Percentiles rank a stretch among this genome's conserved stretches.
These are phyloP conservation scores for Rhizoclosmatium sp. DNA, from an alignment of 192 early-diverging fungal genomes.

Conservation along the genomic window DNA sequence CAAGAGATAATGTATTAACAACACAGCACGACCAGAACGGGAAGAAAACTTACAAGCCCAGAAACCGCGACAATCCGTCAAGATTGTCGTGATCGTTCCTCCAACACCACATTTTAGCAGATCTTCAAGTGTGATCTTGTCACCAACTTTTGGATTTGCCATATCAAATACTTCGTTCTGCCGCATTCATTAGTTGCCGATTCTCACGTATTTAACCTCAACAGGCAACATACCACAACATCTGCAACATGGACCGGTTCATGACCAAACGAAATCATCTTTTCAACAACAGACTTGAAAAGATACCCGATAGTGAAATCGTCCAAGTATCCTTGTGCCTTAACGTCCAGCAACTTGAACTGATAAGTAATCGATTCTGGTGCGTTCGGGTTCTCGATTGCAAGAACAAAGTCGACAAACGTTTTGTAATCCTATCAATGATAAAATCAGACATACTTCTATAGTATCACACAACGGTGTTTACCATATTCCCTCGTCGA, in stretches of 20 bases:
- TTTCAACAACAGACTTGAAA: conserved; percentile 56
- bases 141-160: conserved; percentile 46
- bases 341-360: conserved; percentile 59
- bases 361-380: conserved; percentile 56
- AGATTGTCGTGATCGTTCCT: conserved; percentile 59
- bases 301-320: conserved; percentile 52
- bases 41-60: conserved; percentile 34
- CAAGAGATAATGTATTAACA: not conserved
- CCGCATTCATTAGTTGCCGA: not conserved
- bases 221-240: conserved; percentile 43
- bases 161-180: conserved; percentile 71
- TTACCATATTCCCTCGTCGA: conserved; percentile 51
- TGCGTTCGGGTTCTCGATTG: conserved; percentile 56
- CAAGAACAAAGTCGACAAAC: conserved; percentile 63
- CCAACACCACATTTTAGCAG: conserved; percentile 55
- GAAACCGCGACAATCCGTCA: conserved; percentile 45
- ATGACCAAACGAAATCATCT: conserved; percentile 50
- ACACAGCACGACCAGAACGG: not conserved
- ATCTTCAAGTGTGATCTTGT: conserved; percentile 57
- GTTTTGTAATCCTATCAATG: conserved; percentile 51
- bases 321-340: conserved; percentile 54
- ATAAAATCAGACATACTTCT: not conserved
- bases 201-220: not conserved
- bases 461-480: not conserved
- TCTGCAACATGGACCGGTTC: conserved; percentile 51